phyloP scores from a whole-genome alignment of 202 grass and related monocot genomes.

The Thinopyrum obtusiflorum region DNA sequence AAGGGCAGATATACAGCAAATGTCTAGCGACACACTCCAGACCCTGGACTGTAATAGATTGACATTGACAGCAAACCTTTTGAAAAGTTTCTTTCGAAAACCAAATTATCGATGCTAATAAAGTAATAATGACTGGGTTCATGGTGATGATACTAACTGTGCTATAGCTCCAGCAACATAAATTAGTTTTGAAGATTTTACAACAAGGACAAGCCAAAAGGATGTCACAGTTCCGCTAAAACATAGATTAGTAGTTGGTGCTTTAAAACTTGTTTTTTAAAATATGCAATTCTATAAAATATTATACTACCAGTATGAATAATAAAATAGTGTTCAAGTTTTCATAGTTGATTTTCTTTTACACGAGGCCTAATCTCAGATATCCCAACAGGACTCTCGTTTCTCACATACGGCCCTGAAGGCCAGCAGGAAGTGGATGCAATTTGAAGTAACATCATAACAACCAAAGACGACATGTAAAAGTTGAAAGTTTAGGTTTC shows the following conservation, averaged over 20 bases:
- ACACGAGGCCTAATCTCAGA: not conserved
- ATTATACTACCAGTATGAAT: not conserved
- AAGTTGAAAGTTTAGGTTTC: not conserved
- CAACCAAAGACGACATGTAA: not conserved
- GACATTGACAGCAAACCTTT: not conserved
- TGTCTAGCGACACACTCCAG: not conserved
- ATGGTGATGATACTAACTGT: not conserved
- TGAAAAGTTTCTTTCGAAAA: not conserved
- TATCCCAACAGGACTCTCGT: not conserved
- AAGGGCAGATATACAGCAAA: not conserved
- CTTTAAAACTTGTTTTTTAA: not conserved
- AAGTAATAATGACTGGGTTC: not conserved
- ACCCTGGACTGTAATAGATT: not conserved
- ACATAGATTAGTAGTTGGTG: not conserved
- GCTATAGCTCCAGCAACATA: not conserved
- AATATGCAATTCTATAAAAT: not conserved
- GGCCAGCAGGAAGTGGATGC: not conserved
- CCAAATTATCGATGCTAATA: not conserved
- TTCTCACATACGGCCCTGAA: not conserved
- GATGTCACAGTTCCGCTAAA: not conserved
- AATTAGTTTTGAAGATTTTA: not conserved
- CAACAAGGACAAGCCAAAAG: not conserved
- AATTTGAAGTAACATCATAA: not conserved
- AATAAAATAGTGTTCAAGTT: conserved; percentile 1
- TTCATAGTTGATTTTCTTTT: not conserved